phyloP scores from a whole-genome alignment of 2,329 filamentous ascomycete genomes.

The Byssoonygena ceratinophila region DNA sequence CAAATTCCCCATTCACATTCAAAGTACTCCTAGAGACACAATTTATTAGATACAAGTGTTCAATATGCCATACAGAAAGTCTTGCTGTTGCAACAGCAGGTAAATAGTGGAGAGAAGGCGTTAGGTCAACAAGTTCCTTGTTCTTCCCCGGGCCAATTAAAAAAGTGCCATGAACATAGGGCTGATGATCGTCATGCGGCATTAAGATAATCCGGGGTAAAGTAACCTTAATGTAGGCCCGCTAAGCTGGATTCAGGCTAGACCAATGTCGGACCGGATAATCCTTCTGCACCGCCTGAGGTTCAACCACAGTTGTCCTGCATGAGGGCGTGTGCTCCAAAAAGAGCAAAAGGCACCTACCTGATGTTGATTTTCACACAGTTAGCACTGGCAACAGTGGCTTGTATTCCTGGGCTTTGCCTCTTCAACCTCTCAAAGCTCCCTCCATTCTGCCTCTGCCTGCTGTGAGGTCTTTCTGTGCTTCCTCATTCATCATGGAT shows the following conservation, averaged over 20 bases:
- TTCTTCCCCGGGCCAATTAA: background rate
- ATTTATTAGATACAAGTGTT: no score
- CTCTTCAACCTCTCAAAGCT: background rate
- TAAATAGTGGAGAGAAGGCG: no score
- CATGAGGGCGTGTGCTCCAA: background rate
- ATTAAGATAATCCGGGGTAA: constrained; percentile 5
- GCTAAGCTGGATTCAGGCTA: background rate
- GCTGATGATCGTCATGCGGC: constrained; percentile 5
- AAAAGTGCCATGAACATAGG: background rate
- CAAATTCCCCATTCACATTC: background rate
- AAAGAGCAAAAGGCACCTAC: background rate
- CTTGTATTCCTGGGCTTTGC: background rate
- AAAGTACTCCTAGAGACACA: no score
- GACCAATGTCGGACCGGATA: background rate
- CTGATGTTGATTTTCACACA: background rate
- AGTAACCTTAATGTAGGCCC: background rate
- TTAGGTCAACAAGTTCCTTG: no score
- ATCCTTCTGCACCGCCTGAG: background rate
- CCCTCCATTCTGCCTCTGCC: background rate
- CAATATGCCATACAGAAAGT: no score
- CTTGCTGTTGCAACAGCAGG: no score
- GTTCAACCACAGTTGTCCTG: background rate
- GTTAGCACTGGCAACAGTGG: background rate
- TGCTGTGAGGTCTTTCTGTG: background rate
- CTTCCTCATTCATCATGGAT: constrained; percentile 14